Evolutionary conservation across 2,329 filamentous ascomycete genomes (phyloP).

Genomic region (Blastomyces parvus): DNA sequence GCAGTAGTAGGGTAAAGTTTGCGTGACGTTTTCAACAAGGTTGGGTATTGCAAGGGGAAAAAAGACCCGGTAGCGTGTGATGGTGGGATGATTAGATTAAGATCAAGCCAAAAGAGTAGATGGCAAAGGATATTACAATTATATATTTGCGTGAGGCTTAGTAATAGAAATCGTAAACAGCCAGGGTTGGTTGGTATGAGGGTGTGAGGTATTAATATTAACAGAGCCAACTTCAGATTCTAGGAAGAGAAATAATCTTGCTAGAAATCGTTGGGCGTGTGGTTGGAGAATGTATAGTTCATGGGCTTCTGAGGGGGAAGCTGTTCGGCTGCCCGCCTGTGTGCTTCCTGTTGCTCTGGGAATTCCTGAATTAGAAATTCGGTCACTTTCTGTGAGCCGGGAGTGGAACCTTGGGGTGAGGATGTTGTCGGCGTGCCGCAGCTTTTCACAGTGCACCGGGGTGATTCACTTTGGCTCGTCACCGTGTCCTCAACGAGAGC

Average conservation of each 20-base stretch:
- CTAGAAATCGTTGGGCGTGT: conserved; percentile 32
- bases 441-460: conserved; percentile 27
- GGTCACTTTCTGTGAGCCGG: conserved; percentile 23
- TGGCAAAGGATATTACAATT: conserved; percentile 2
- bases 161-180: conserved; percentile 4
- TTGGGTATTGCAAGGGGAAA: conserved; percentile 1
- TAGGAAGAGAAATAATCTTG: background rate
- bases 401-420: conserved; percentile 10
- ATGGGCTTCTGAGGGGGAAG: conserved; percentile 34
- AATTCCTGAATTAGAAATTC: conserved; percentile 40
- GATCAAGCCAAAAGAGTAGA: background rate
- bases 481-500: conserved; percentile 20
- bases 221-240: background rate
- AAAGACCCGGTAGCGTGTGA: background rate
- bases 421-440: conserved; percentile 22
- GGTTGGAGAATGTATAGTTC: conserved; percentile 37
- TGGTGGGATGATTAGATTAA: background rate
- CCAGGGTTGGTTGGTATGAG: background rate
- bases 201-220: too few relatives aligned
- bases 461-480: conserved; percentile 22
- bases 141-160: conserved; percentile 1
- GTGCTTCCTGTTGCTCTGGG: conserved; percentile 36
- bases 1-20: background rate
- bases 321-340: conserved; percentile 35
- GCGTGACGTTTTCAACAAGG: background rate